Percentiles rank a stretch among this genome's conserved stretches.
phyloP scores from a whole-genome alignment of 2,329 filamentous ascomycete species.

The Colletotrichum musae region DNA sequence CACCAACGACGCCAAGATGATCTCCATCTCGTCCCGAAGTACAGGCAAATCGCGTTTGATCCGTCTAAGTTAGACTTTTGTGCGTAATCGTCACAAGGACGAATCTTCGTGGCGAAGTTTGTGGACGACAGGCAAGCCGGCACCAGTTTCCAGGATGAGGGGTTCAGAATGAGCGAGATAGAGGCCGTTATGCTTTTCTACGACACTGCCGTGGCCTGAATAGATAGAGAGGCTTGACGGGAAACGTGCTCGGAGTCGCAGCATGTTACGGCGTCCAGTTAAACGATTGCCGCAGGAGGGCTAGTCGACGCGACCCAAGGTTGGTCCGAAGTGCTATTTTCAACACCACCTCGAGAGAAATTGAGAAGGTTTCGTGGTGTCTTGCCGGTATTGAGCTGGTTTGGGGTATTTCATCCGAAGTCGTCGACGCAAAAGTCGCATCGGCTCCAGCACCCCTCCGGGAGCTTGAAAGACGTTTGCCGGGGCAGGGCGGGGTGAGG shows the following conservation, averaged over 20 bases:
- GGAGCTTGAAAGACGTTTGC: not conserved
- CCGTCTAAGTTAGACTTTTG: constrained; percentile 10
- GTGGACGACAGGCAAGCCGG: not conserved
- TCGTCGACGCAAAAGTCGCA: not conserved
- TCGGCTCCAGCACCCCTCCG: constrained; percentile 10
- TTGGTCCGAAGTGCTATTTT: not conserved
- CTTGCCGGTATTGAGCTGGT: constrained; percentile 11
- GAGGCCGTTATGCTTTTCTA: not conserved
- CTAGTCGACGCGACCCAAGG: not conserved
- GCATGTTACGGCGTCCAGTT: not conserved
- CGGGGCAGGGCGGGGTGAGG: no score
- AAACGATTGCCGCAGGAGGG: not conserved
- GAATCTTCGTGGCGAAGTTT: not conserved
- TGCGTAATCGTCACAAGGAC: not conserved
- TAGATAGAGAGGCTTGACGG: no score
- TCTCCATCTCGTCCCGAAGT: not conserved
- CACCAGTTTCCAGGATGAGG: not conserved
- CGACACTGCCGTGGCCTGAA: not conserved
- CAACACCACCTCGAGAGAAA: not conserved
- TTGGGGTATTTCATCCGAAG: constrained; percentile 23
- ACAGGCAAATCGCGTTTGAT: not conserved
- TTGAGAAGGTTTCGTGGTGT: constrained; percentile 13
- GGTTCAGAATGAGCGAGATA: not conserved
- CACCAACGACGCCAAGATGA: not conserved
- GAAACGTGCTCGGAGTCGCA: constrained; percentile 1